Conservation (phyloP, 2,329 filamentous ascomycete species). For the Pseudogymnoascus sp. region DNA sequence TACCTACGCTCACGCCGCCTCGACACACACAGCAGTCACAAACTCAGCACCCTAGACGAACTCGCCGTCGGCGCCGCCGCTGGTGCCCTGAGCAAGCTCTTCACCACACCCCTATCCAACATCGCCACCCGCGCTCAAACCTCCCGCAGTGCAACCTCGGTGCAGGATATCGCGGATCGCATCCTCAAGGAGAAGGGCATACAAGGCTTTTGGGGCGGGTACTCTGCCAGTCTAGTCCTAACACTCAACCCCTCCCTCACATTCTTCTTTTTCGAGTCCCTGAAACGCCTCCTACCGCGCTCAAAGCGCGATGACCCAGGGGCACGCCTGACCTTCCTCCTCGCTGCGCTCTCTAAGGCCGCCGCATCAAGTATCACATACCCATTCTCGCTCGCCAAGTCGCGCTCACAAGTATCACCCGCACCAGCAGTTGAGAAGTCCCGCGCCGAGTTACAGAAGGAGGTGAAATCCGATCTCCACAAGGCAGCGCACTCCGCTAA, state of each 20-base stretch:
- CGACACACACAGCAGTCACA: neutral
- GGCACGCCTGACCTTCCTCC: conserved; percentile 47
- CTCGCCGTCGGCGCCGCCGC: conserved; percentile 65
- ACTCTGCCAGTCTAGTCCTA: conserved; percentile 69
- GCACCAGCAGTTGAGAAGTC: conserved; percentile 27
- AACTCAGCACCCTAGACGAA: conserved; percentile 51
- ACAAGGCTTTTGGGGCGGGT: conserved; percentile 77
- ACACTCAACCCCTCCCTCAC: conserved; percentile 83
- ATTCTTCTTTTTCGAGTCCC: conserved; percentile 68
- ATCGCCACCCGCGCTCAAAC: conserved; percentile 78
- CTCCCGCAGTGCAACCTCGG: conserved; percentile 30
- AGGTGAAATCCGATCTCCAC: conserved; percentile 19
- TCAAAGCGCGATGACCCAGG: conserved; percentile 44
- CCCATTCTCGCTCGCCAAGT: conserved; percentile 78
- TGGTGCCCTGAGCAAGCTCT: conserved; percentile 63
- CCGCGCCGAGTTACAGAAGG: conserved; percentile 24
- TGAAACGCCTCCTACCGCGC: conserved; percentile 53
- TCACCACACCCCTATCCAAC: conserved; percentile 74
- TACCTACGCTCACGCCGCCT: conserved; percentile 33
- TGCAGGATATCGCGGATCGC: conserved; percentile 49
- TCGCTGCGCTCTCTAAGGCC: conserved; percentile 72
- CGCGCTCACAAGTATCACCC: conserved; percentile 58
- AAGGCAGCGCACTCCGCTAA: conserved; percentile 26
- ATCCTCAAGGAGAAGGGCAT: conserved; percentile 64
- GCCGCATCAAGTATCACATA: conserved; percentile 71